phyloP scores from a whole-genome alignment of 2,329 filamentous ascomycete genomes.

The Emericellopsis cladophorae region DNA sequence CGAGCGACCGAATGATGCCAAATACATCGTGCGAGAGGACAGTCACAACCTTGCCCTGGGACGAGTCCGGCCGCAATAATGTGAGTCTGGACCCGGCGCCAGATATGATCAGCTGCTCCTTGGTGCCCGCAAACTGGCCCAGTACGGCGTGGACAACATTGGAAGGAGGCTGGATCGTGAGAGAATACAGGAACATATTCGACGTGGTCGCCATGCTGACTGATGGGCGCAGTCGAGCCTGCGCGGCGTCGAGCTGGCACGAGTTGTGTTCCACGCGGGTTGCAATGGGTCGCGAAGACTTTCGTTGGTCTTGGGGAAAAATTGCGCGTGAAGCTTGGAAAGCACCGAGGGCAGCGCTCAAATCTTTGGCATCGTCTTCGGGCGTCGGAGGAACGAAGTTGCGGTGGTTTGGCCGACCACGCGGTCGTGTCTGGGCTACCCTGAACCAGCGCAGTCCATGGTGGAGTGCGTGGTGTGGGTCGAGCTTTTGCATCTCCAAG shows the following conservation, averaged over 20 bases:
- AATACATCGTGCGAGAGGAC: conserved; percentile 89
- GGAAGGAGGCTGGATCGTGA: conserved; percentile 88
- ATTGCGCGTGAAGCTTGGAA: conserved; percentile 3
- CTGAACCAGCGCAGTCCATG: too few species aligned
- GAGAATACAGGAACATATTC: conserved; percentile 96
- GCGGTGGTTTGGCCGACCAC: conserved; percentile 11
- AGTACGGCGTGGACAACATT: conserved; percentile 82
- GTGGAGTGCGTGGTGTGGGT: too few species aligned
- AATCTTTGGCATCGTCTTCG: conserved; percentile 17
- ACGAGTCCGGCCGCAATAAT: conserved; percentile 74
- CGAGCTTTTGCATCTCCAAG: too few species aligned
- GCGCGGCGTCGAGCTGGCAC: conserved; percentile 23
- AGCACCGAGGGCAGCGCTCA: background rate
- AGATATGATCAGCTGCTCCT: conserved; percentile 94
- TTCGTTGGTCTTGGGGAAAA: conserved; percentile 11
- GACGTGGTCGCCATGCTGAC: conserved; percentile 87
- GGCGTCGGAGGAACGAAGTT: conserved; percentile 19
- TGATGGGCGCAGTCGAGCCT: conserved; percentile 35
- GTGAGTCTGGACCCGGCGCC: conserved; percentile 83
- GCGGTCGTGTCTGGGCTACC: too few species aligned
- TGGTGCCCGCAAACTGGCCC: conserved; percentile 90
- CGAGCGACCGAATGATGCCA: conserved; percentile 82
- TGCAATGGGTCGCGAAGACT: background rate
- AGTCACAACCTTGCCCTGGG: conserved; percentile 74
- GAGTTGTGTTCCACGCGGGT: background rate